A percentile compares a stretch with the other conserved stretches of the same genome.
phyloP scores from a whole-genome alignment of 164 flowering plant species.

The Euptelea pleiosperma region DNA sequence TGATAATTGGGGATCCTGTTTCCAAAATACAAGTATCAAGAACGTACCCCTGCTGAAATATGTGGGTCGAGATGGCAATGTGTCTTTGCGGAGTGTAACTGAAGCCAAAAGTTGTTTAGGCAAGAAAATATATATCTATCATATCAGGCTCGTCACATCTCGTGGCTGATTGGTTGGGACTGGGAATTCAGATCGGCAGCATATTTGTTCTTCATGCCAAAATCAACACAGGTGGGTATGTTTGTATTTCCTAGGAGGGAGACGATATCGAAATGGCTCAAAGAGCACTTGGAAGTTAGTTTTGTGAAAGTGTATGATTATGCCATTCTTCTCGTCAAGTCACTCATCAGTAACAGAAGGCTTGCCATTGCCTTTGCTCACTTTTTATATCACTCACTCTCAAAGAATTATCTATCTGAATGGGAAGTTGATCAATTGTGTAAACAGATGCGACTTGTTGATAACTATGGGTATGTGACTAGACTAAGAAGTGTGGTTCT shows the following conservation, averaged over 20 bases:
- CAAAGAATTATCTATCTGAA: slow-evolving; percentile 15
- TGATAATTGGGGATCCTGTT: slow-evolving; percentile 7
- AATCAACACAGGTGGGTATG: slow-evolving; percentile 29
- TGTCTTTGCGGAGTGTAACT: slow-evolving; percentile 10
- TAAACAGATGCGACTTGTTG: slow-evolving; percentile 38
- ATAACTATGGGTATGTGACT: slow-evolving; percentile 36
- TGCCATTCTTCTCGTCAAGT: slow-evolving; percentile 19
- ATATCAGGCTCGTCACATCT: background rate
- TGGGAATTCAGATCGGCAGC: slow-evolving; percentile 25
- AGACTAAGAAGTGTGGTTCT: slow-evolving; percentile 34
- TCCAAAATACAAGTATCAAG: slow-evolving; percentile 8
- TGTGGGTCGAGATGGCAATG: slow-evolving; percentile 9
- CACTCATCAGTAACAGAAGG: slow-evolving; percentile 17
- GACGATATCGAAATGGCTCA: slow-evolving; percentile 34
- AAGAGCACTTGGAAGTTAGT: slow-evolving; percentile 10
- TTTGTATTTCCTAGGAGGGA: slow-evolving; percentile 9
- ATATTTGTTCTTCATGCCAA: slow-evolving; percentile 31
- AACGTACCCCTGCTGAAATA: slow-evolving; percentile 14
- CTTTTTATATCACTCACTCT: slow-evolving; percentile 44
- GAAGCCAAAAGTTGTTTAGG: too few species aligned
- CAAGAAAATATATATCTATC: too few species aligned
- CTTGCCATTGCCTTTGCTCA: slow-evolving; percentile 34
- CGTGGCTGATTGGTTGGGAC: slow-evolving; percentile 57
- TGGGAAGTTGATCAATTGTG: slow-evolving; percentile 26
- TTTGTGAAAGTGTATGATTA: slow-evolving; percentile 20